Evolutionary conservation across 73 alveolate genomes (phyloP), one percentile per base, ranked within the genome.

Genomic region (Symbiodinium pilosum): DNA sequence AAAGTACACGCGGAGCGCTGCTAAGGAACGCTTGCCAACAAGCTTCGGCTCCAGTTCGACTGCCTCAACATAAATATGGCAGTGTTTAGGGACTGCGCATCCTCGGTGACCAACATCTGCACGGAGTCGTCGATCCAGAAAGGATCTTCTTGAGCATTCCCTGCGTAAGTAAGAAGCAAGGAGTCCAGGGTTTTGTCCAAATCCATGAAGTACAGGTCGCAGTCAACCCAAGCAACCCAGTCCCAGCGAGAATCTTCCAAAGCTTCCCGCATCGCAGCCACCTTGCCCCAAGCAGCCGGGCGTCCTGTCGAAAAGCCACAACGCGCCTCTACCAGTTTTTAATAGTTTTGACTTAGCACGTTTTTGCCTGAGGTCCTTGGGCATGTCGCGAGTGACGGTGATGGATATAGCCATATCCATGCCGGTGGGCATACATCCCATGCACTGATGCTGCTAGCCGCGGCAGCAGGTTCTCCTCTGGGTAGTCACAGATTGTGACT

Each of bases 281-380:
- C 88, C 83, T 91, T 91, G 21, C 97, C 97, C 97, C 97, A 91
- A 28, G 97, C 97, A 0, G 97, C 81, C 24, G 97, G 88, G 42
- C 97, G 97, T 36, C 92, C 92, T 14, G n/a, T n/a, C n/a, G 40
- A 38, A 4, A 11, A 43, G 41, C 56, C 84, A 21, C n/a, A 47
- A 20, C 18, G 69, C 41, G 69, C 41, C 8, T 39, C n/a, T 32
- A 36, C 40, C 77, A 64, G 77, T 26, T 7, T n/a, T n/a, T 64
- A 36, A 30, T 36, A 64, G 38, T 64, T 64, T n/a, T n/a, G n/a
- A n/a, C n/a, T n/a, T n/a, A n/a, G n/a, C n/a, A n/a, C 59, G 14
- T 9, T 47, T 47, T 14, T 47, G 59, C 3, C 28, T 16, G 21
- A 32, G 30, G 77, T 64, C 77, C 77, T 64, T 64, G 21, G 38